These are phyloP conservation scores for Pseudocercospora fijiensis DNA, from an alignment of 2,329 filamentous ascomycete species.

Conservation along the genomic window DNA sequence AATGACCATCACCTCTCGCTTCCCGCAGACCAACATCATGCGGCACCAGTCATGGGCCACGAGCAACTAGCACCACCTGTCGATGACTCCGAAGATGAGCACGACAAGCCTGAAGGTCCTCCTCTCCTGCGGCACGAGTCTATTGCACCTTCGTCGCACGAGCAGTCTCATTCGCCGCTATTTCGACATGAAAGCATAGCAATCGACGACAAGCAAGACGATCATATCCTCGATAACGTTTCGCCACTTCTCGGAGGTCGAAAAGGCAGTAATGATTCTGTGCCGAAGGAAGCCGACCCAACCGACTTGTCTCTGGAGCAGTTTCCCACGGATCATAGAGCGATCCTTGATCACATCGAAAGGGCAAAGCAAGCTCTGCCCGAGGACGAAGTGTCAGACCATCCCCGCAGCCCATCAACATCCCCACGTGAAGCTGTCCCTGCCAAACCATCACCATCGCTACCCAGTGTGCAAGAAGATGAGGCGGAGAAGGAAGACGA, in stretches of 20 bases:
- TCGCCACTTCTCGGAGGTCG: conserved; percentile 16
- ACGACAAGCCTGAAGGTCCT: conserved; percentile 27
- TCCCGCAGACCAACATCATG: conserved; percentile 11
- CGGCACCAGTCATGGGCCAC: conserved; percentile 38
- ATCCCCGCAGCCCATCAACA: conserved; percentile 9
- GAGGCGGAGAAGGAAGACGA: conserved; percentile 25
- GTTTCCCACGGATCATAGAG: conserved; percentile 40
- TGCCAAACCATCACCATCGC: conserved; percentile 22
- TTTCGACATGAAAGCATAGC: conserved; percentile 37
- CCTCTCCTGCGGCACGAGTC: conserved; percentile 44
- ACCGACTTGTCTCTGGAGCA: conserved; percentile 36
- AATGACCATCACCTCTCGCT: conserved; percentile 3
- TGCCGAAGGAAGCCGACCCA: conserved; percentile 29
- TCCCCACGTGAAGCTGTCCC: conserved; percentile 17
- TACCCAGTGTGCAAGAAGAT: conserved; percentile 35
- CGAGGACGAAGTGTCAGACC: conserved; percentile 28
- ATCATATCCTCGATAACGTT: conserved; percentile 10
- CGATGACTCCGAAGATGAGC: conserved; percentile 7
- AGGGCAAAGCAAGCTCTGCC: conserved; percentile 27
- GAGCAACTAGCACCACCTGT: conserved; percentile 29
- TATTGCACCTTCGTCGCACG: conserved; percentile 27
- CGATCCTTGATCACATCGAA: conserved; percentile 37
- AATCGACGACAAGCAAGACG: conserved; percentile 25
- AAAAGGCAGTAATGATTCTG: conserved; percentile 22
- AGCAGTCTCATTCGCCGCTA: conserved; percentile 33